Base-by-base conservation (phyloP, 345 rosid genomes). In the Adansonia digitata region DNA sequence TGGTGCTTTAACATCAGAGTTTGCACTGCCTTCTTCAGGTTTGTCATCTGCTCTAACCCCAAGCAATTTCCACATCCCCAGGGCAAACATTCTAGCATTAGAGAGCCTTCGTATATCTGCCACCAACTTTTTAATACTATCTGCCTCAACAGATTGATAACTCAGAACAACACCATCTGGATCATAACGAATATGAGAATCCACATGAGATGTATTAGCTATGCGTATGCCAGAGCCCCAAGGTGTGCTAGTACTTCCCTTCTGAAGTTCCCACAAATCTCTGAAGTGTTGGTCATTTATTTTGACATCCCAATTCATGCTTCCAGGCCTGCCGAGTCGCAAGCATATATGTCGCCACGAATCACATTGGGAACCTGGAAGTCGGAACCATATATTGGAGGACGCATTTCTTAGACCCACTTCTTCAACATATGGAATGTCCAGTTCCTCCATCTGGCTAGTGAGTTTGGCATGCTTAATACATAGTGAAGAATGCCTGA, bases 271-370 rank as follows among this genome's bases (percentile, higher is more conserved):
- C 98, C 98, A 93, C 78, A 96, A 80, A 83, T 96, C 99, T 82
- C 94, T 90, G 78, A 96, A 96, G 82, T 96, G 97, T 73, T 89
- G 97, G 77, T 96, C 98, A 83, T 85, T 93, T 80, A 96, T 89
- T 82, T 93, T 31, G 10, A 61, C 65, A 86, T 96, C 97, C 99
- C 99, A 96, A 79, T 86, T 77, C 97, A 91, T 96, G 85, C 89
- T 92, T 88, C 98, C 99, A 71, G 97, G 97, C 79, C 92, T 90
- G 63, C 99, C 99, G 77, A 93, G 98, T 81, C 94, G 90, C 85
- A 96, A 85, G 88, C 99, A 92, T 77, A 96, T 92, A 73, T 87
- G 91, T 71, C 87, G 92, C 98, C 99, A 96, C 5, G 97, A 89
- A 88, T 89, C 88, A 18, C 85, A 91, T 46, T 85, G 80, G 46